These are phyloP conservation scores for Gonium pectorale DNA, from an alignment of 139 green algal species.

Conservation along the genomic window DNA sequence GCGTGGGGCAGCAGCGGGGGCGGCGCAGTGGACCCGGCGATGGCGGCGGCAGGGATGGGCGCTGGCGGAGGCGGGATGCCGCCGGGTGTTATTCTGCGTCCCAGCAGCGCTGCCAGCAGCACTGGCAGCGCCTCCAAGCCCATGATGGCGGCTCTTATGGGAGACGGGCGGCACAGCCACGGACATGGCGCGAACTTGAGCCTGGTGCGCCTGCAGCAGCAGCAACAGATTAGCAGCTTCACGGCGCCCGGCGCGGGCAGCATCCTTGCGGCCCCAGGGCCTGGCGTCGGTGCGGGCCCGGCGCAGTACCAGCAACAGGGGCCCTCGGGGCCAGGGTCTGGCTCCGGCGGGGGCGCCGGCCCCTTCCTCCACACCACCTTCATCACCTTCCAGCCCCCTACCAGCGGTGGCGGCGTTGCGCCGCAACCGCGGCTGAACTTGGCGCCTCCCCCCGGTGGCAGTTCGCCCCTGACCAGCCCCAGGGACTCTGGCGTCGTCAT, in stretches of 20 bases:
- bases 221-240: constrained; percentile 30
- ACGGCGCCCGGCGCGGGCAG: not conserved
- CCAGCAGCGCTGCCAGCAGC: constrained; percentile 27
- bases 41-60: not conserved
- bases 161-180: constrained; percentile 18
- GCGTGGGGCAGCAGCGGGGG: constrained; percentile 40
- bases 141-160: constrained; percentile 1
- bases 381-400: not conserved
- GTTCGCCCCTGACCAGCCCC: too few relatives aligned
- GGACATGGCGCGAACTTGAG: constrained; percentile 45
- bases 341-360: not conserved
- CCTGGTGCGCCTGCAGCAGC: constrained; percentile 47
- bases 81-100: not conserved
- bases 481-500: too few relatives aligned
- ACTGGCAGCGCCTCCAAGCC: constrained; percentile 25
- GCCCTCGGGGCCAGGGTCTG: not conserved
- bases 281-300: not conserved
- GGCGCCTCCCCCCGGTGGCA: too few relatives aligned
- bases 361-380: constrained; percentile 11
- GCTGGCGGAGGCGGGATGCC: not conserved
- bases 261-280: not conserved
- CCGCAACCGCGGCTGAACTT: too few relatives aligned
- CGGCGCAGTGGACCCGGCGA: not conserved
- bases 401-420: not conserved
- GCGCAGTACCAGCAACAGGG: constrained; percentile 5